A percentile compares a stretch with the other conserved stretches of the same genome.
Evolutionary conservation across 1,139 yeast species (phyloP).

Genomic region (Pichia sp.): DNA sequence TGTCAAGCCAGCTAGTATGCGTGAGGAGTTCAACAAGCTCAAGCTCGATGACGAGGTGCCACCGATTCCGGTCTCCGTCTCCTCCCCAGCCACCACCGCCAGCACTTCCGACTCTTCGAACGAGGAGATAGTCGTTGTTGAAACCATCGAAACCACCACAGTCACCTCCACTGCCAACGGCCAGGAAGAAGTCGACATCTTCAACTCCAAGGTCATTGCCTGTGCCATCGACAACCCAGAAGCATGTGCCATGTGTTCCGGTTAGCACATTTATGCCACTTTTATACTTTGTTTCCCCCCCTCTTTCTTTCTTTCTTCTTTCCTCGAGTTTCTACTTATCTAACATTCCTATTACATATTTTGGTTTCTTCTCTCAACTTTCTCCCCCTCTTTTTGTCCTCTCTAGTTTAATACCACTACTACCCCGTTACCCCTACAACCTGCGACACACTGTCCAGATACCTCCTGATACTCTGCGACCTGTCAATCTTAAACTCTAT

Average conservation of each 20-base stretch:
- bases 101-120: background rate
- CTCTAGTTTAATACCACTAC: background rate
- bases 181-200: slow-evolving; percentile 57
- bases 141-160: slow-evolving; percentile 21
- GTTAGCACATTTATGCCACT: slow-evolving; percentile 41
- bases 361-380: background rate
- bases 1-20: slow-evolving; percentile 34
- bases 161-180: background rate
- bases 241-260: slow-evolving; percentile 98
- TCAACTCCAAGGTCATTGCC: slow-evolving; percentile 88
- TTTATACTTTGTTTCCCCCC: background rate
- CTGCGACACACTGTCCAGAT: too few species aligned
- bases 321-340: background rate
- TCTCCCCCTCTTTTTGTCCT: background rate
- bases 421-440: background rate
- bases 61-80: slow-evolving; percentile 16
- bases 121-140: slow-evolving; percentile 22
- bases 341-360: background rate
- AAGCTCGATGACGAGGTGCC: slow-evolving; percentile 29
- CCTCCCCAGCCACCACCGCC: background rate
- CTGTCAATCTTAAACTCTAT: background rate
- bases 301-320: background rate
- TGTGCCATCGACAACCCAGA: slow-evolving; percentile 97
- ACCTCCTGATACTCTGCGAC: background rate
- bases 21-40: slow-evolving; percentile 15